Evolutionary conservation across 495 filamentous ascomycete genomes (phyloP).

Genomic region (Haplographium delicatum): DNA sequence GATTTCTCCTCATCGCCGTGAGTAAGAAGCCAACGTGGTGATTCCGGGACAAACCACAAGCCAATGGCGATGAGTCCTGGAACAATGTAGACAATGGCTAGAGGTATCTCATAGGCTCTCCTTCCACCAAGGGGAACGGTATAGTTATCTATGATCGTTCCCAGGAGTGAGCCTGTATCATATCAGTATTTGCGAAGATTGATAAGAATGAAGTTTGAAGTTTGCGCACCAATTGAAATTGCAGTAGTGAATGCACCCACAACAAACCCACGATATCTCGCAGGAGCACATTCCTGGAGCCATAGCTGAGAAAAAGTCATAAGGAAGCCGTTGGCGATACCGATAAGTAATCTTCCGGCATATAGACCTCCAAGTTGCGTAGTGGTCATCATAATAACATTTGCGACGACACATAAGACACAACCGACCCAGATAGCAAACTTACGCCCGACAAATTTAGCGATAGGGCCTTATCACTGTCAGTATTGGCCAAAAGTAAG

Average conservation of each 20-base stretch:
- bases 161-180: slow-evolving; percentile 49
- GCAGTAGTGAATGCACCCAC: slow-evolving; percentile 27
- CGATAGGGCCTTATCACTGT: slow-evolving; percentile 42
- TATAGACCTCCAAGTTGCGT: slow-evolving; percentile 48
- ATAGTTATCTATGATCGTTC: slow-evolving; percentile 57
- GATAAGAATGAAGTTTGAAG: slow-evolving; percentile 34
- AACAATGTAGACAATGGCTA: slow-evolving; percentile 53
- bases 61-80: slow-evolving; percentile 45
- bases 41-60: slow-evolving; percentile 57
- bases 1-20: slow-evolving; percentile 42
- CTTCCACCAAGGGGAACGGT: slow-evolving; percentile 41
- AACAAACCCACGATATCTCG: slow-evolving; percentile 10
- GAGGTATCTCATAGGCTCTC: slow-evolving; percentile 51
- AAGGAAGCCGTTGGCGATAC: slow-evolving; percentile 51
- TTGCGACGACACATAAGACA: slow-evolving; percentile 43
- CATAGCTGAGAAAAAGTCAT: slow-evolving; percentile 59
- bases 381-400: slow-evolving; percentile 53
- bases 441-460: slow-evolving; percentile 42
- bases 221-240: slow-evolving; percentile 13
- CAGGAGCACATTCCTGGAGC: slow-evolving; percentile 37
- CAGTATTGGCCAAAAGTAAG: background rate
- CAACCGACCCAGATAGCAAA: slow-evolving; percentile 45
- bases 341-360: slow-evolving; percentile 49
- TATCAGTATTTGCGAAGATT: slow-evolving; percentile 19
- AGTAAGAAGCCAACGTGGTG: slow-evolving; percentile 55